These are phyloP conservation scores for Fraxinus sp. DNA, from an alignment of 305 asterid genomes.

Conservation along the genomic window DNA sequence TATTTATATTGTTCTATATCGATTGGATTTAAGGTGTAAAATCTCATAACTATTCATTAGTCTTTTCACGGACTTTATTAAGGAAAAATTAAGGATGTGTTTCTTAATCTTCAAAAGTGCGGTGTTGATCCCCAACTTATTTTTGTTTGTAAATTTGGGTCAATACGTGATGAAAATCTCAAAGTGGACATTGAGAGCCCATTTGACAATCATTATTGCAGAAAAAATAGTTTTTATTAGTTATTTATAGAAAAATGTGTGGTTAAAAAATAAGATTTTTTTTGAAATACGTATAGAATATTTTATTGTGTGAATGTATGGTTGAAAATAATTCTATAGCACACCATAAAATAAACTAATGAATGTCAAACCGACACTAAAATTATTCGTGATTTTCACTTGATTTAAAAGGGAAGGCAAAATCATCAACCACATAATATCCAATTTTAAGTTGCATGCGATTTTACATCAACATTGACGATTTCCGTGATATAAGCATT, in stretches of 20 bases:
- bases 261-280: too few species aligned
- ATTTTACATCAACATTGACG: neutral
- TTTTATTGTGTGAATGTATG: too few species aligned
- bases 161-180: neutral
- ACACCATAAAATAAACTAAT: too few species aligned
- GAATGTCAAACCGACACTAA: too few species aligned
- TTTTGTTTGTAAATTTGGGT: neutral
- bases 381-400: neutral
- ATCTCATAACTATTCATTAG: neutral
- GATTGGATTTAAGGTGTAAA: neutral
- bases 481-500: too few species aligned
- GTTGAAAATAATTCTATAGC: too few species aligned
- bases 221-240: too few species aligned
- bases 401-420: neutral
- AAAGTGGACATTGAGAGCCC: neutral
- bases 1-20: neutral
- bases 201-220: too few species aligned
- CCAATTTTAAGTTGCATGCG: neutral
- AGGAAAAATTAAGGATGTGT: neutral
- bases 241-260: too few species aligned
- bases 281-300: too few species aligned
- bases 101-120: neutral
- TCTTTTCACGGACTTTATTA: neutral
- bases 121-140: neutral
- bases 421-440: neutral